Base-by-base conservation (phyloP, 2,329 filamentous ascomycete genomes). In the Botrytis paeoniae region DNA sequence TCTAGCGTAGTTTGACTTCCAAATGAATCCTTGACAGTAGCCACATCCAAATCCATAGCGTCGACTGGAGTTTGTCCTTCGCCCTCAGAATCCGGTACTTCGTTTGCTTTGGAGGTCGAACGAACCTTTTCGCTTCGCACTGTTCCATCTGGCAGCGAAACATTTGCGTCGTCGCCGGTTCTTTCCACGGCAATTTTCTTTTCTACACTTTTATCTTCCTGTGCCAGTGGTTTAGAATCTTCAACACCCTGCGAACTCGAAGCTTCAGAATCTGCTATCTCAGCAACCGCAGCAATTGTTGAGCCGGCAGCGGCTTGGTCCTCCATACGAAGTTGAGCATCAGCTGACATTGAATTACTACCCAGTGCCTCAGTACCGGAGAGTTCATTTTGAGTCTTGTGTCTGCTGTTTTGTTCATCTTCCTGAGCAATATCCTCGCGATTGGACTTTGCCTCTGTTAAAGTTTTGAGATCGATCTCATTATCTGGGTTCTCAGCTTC, bases 321-420 rank as follows among this genome's bases (percentile, higher is more conserved):
- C 76, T 87, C 85, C 78, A 88, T 85, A 48, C 87, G 78, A 65
- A 89, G 81, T 78, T 91, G 88, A 74, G 89, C 86, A 76, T 91
- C 88, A 3, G 88, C 86, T 29, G 86, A 88, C 16, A 83, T 83
- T 12, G 85, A 85, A 73, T 83, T 81, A 62, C 79, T 77, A 77
- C 75, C 70, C 75, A 81, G 69, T 72, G 75, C 78, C 75, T 88
- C 85, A 3, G 83, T 83, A 29, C 79, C 77, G n/a, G 79, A 79
- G 35, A 80, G 75, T 6, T 79, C 76, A 4, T 79, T 76, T 71
- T 77, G 77, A 35, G 76, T 74, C 69, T 73, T 74, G 45, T 68
- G 73, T 75, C 80, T 75, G 20, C 79, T 78, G 14, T 76, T 77
- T 64, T 80, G 77, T 39, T 61, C 70, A 65, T 82, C 81, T 79